Base-by-base conservation (phyloP, 805 yeast genomes). In the Suhomyces kilbournensis region DNA sequence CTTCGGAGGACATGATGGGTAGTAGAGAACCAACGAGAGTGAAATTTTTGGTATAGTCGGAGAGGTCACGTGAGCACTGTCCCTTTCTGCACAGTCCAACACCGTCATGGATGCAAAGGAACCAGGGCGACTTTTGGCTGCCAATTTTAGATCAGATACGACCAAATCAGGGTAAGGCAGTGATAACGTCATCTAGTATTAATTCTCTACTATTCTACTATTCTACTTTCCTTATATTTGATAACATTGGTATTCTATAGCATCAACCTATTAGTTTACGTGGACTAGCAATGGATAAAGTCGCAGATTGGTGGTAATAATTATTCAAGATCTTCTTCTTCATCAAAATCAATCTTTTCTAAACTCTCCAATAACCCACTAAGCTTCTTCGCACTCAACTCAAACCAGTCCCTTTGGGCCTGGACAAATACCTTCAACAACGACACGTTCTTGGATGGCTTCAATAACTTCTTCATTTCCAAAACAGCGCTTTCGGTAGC, bases 401-500 rank as follows among this genome's bases (percentile, higher is more conserved):
- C 75, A 49, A 60, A 82, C 82, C 56, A 87, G 55, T 84, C 85
- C 61, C 83, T 74, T 71, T 88, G 94, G 54, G 88, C 86, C 59
- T 80, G 76, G 59, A 82, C 81, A 60, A 86, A 83, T n/a, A 85
- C 71, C 62, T 84, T 84, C 57, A 88, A 73, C 59, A 88, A 71
- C 53, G 80, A 77, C 46, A 88, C 76, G 50, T 83, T 74, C 66
- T 85, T 87, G 9, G 83, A 75, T 22, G 92, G 90, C 55, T 79
- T 82, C 58, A 88, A 81, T 51, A 88, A 74, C 57, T 78, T 81
- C 67, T 86, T 83, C 94, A 88, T 87, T 50, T 84, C 82, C 60
- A 82, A 81, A n/a, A 87, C 94, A 0, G 96, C 94, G 25, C 78
- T 72, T 52, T 87, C 86, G 3, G 91, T 88, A 23, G 90, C 89